phyloP scores from a whole-genome alignment of 1,284 basidiomycete species.

The Flammula alnicola region DNA sequence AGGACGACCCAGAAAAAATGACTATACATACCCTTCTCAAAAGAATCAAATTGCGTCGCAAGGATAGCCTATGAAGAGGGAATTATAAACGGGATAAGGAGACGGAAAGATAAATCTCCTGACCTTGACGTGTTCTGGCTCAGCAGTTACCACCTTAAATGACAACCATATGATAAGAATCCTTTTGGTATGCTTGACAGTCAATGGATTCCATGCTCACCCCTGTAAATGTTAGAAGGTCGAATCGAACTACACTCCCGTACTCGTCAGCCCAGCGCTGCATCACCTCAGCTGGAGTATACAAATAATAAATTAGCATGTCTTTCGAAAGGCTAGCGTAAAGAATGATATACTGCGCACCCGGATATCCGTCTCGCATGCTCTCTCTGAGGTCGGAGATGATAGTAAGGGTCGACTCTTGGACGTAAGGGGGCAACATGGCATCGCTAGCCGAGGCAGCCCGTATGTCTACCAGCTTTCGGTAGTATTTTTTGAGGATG shows the following conservation, averaged over 20 bases:
- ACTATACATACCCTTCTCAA: constrained; percentile 42
- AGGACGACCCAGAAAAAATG: too few species aligned
- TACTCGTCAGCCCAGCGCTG: constrained; percentile 23
- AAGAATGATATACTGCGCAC: constrained; percentile 11
- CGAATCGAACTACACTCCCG: constrained; percentile 23
- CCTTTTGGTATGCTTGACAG: neutral
- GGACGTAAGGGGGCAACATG: constrained; percentile 19
- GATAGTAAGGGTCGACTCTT: constrained; percentile 10
- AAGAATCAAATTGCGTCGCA: constrained; percentile 45
- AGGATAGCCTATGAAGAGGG: constrained; percentile 34
- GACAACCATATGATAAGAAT: too few species aligned
- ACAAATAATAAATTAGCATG: neutral
- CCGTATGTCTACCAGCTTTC: constrained; percentile 9
- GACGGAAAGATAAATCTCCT: neutral
- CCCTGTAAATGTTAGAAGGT: constrained; percentile 23
- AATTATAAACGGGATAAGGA: neutral
- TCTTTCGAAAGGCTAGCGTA: neutral
- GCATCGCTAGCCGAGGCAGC: constrained; percentile 20
- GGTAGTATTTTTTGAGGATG: constrained; percentile 14
- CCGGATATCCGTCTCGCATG: constrained; percentile 24
- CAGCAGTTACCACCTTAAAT: constrained; percentile 43
- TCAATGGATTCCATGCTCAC: constrained; percentile 17
- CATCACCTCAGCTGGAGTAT: constrained; percentile 14
- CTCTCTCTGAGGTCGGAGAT: constrained; percentile 11
- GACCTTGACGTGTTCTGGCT: constrained; percentile 46